These are phyloP conservation scores for Vicia villosa DNA, from an alignment of 306 rosid species.

Conservation along the genomic window DNA sequence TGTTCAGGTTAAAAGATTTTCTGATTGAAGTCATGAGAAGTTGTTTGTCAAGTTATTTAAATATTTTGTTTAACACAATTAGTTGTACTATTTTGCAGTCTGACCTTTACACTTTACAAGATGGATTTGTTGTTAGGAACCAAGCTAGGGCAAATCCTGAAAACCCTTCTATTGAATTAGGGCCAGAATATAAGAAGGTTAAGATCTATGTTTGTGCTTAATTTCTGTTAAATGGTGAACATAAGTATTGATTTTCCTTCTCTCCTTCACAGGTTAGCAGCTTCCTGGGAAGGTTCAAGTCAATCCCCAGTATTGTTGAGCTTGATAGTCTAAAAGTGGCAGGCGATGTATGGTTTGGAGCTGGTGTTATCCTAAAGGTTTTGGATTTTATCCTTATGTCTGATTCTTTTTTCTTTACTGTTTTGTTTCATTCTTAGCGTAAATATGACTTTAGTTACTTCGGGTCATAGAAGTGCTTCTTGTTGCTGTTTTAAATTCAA, in stretches of 20 bases:
- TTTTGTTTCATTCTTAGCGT: slow-evolving; percentile 6
- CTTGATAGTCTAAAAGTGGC: slow-evolving; percentile 83
- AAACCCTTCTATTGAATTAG: slow-evolving; percentile 91
- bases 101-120: slow-evolving; percentile 79
- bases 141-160: slow-evolving; percentile 70
- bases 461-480: slow-evolving; percentile 2
- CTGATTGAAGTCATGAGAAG: slow-evolving; percentile 5
- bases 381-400: slow-evolving; percentile 14
- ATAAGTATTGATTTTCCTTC: slow-evolving; percentile 28
- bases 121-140: slow-evolving; percentile 73
- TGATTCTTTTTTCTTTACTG: neutral
- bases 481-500: neutral
- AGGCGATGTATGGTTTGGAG: slow-evolving; percentile 94
- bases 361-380: slow-evolving; percentile 82
- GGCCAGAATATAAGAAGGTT: slow-evolving; percentile 98
- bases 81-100: slow-evolving; percentile 57
- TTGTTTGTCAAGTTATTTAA: slow-evolving; percentile 24
- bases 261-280: slow-evolving; percentile 59
- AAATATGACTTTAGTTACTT: slow-evolving; percentile 10
- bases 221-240: slow-evolving; percentile 27
- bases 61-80: slow-evolving; percentile 18
- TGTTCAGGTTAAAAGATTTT: slow-evolving; percentile 70
- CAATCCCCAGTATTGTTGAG: slow-evolving; percentile 89
- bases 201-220: slow-evolving; percentile 15
- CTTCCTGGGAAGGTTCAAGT: slow-evolving; percentile 84